Percentiles rank a stretch among this genome's conserved stretches.
Evolutionary conservation across 2,329 filamentous ascomycete genomes (phyloP).

Genomic region (Albifimbria verrucaria): DNA sequence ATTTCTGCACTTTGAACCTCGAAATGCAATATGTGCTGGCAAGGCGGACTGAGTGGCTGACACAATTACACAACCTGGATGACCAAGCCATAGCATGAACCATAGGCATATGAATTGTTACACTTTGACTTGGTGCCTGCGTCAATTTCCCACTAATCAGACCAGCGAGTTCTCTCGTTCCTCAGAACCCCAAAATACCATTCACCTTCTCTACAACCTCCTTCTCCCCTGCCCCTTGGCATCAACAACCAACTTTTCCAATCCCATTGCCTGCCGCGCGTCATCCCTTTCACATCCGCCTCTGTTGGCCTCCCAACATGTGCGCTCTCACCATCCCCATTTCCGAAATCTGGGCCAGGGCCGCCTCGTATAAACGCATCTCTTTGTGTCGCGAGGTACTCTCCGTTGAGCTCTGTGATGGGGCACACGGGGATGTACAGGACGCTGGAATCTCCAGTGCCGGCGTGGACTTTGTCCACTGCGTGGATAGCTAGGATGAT

Average conservation of each 20-base stretch:
- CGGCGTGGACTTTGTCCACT: constrained; percentile 75
- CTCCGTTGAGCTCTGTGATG: constrained; percentile 69
- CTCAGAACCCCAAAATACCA: constrained; percentile 38
- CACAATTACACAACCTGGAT: too few relatives aligned
- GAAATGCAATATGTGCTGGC: too few relatives aligned
- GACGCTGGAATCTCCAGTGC: constrained; percentile 72
- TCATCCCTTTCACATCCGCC: constrained; percentile 24
- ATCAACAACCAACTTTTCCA: constrained; percentile 32
- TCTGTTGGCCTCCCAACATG: constrained; percentile 46
- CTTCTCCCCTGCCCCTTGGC: constrained; percentile 31
- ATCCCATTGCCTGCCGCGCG: constrained; percentile 42
- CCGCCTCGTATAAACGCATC: constrained; percentile 66
- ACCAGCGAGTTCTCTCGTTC: too few relatives aligned
- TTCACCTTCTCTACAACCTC: constrained; percentile 39
- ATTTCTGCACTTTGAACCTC: too few relatives aligned
- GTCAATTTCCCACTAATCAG: too few relatives aligned
- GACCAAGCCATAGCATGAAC: too few relatives aligned
- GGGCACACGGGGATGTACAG: constrained; percentile 88
- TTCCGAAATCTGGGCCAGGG: constrained; percentile 68
- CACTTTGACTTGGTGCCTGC: too few relatives aligned
- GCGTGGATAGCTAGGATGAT: constrained; percentile 61
- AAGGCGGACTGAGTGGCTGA: too few relatives aligned
- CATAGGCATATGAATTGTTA: too few relatives aligned
- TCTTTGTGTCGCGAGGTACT: constrained; percentile 68
- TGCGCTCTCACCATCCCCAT: constrained; percentile 62